Conservation (phyloP, 306 rosid genomes). For the Pachyrhizus erosus region DNA sequence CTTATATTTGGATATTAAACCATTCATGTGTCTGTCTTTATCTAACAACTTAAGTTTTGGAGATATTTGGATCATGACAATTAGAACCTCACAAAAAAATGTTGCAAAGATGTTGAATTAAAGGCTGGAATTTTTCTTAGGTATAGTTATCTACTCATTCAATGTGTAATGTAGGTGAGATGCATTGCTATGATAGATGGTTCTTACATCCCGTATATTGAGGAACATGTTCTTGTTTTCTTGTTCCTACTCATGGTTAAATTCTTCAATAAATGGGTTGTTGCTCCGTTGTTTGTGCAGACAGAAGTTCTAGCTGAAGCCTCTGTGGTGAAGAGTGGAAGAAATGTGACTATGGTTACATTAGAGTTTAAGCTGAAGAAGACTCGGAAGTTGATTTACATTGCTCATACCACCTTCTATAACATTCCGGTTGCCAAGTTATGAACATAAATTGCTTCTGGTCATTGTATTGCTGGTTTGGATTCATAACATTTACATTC, state of each 20-base stretch:
- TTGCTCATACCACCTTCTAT: constrained; percentile 69
- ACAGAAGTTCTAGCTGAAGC: constrained; percentile 60
- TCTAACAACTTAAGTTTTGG: not conserved
- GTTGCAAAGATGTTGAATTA: not conserved
- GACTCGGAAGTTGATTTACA: constrained; percentile 52
- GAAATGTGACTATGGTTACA: constrained; percentile 65
- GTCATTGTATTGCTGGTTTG: not conserved
- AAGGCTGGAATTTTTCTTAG: not conserved
- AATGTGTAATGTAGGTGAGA: not conserved
- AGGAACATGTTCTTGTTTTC: not conserved
- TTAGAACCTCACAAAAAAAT: not conserved
- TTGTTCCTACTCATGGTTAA: not conserved
- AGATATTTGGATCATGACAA: not conserved
- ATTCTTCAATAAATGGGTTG: constrained; percentile 4
- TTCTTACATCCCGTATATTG: not conserved
- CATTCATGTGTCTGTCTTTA: not conserved
- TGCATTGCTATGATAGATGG: not conserved
- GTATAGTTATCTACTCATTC: not conserved
- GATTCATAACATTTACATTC: not conserved
- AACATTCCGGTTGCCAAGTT: constrained; percentile 63
- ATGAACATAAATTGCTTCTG: constrained; percentile 30
- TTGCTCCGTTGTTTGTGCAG: constrained; percentile 39
- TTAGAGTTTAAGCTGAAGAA: constrained; percentile 62
- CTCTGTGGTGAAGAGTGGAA: constrained; percentile 70
- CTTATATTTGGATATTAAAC: no score